These are phyloP conservation scores for Cladosporium halotolerans DNA, from an alignment of 2,329 filamentous ascomycete genomes.

Conservation along the genomic window DNA sequence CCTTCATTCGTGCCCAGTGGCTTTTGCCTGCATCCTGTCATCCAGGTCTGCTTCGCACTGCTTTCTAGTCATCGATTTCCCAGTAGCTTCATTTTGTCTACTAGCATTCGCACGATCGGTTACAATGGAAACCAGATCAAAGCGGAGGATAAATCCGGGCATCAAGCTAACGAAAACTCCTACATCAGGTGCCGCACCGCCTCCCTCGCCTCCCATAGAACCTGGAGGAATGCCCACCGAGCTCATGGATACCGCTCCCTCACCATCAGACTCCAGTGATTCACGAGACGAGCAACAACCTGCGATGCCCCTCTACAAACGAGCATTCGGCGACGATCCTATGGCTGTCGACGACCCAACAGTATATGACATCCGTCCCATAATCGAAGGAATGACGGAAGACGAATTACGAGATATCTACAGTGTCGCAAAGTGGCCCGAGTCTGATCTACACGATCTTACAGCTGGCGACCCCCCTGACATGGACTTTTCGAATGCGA, in stretches of 20 bases:
- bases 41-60: too few species aligned
- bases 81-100: too few species aligned
- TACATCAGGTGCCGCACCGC: constrained; percentile 22
- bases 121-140: background rate
- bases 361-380: constrained; percentile 80
- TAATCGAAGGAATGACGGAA: constrained; percentile 68
- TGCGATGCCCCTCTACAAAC: constrained; percentile 64
- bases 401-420: constrained; percentile 85
- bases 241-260: constrained; percentile 58
- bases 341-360: constrained; percentile 88
- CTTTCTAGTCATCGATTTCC: too few species aligned
- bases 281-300: constrained; percentile 53
- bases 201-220: constrained; percentile 27
- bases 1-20: too few species aligned
- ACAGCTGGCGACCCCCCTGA: constrained; percentile 87
- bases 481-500: constrained; percentile 90
- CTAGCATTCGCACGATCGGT: background rate
- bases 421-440: constrained; percentile 77
- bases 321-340: constrained; percentile 83
- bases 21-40: too few species aligned
- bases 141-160: background rate
- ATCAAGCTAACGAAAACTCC: constrained; percentile 13
- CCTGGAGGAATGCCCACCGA: constrained; percentile 26
- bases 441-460: constrained; percentile 70
- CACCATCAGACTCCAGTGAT: constrained; percentile 49